Conservation (phyloP, 2,329 filamentous ascomycete species). For the Verticillium zaregamsianum region DNA sequence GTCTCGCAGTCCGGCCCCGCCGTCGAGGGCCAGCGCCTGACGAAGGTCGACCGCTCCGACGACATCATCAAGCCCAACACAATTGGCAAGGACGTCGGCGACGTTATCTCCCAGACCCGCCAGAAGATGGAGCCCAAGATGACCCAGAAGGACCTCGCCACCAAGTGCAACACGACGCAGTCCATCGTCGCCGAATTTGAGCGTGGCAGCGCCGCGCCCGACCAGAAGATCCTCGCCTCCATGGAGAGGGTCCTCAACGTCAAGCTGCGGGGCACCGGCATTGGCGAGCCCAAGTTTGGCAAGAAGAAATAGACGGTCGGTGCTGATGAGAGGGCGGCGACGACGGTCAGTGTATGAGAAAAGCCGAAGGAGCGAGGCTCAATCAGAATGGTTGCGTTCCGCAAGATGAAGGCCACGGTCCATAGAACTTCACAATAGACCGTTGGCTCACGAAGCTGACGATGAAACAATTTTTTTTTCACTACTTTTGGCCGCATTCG, state of each 20-base stretch:
- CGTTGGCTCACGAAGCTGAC: conserved; percentile 9
- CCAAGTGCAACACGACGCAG: conserved; percentile 83
- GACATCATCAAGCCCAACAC: conserved; percentile 98
- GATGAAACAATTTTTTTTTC: conserved; percentile 6
- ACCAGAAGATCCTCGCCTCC: conserved; percentile 73
- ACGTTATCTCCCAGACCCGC: conserved; percentile 76
- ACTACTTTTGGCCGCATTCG: not conserved
- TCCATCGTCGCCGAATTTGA: conserved; percentile 81
- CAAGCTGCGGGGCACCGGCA: conserved; percentile 80
- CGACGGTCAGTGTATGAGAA: not conserved
- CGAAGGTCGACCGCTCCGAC: conserved; percentile 95
- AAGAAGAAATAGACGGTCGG: conserved; percentile 55
- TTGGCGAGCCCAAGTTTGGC: conserved; percentile 77
- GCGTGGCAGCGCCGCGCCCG: conserved; percentile 70
- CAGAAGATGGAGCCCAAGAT: conserved; percentile 86
- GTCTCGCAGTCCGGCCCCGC: conserved; percentile 40
- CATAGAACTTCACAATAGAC: conserved; percentile 15
- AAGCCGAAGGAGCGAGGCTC: not conserved
- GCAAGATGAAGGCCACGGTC: conserved; percentile 11
- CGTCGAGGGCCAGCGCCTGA: conserved; percentile 87
- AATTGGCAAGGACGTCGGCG: conserved; percentile 73
- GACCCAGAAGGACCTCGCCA: conserved; percentile 86
- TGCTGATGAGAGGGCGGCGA: not conserved
- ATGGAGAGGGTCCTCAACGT: conserved; percentile 87
- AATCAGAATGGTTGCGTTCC: conserved; percentile 6